Conservation (phyloP, 139 green algal genomes). For the Nannochloris sp. region DNA sequence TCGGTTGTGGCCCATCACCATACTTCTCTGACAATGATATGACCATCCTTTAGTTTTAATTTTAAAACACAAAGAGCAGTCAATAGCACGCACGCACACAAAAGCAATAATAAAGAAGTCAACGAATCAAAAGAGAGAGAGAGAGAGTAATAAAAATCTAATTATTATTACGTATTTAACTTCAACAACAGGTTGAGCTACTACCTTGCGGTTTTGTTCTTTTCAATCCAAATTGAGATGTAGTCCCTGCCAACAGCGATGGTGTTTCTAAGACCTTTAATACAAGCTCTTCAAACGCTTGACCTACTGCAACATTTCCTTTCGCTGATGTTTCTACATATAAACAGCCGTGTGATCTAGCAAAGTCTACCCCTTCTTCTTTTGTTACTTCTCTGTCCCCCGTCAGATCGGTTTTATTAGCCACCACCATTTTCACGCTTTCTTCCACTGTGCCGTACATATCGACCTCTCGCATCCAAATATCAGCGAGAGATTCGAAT, state of each 20-base stretch:
- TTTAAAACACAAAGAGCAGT: too few species aligned
- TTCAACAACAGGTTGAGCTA: conserved; percentile 8
- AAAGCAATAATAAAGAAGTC: too few species aligned
- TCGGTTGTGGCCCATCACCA: too few species aligned
- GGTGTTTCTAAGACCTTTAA: conserved; percentile 47
- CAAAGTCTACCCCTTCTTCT: conserved; percentile 72
- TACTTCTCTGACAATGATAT: too few species aligned
- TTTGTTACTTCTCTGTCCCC: conserved; percentile 57
- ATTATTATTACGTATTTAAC: too few species aligned
- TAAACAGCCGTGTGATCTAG: conserved; percentile 69
- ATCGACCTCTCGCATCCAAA: conserved; percentile 93
- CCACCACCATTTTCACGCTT: conserved; percentile 91
- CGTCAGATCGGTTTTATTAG: conserved; percentile 90
- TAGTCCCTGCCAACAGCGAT: conserved; percentile 19
- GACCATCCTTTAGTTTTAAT: too few species aligned
- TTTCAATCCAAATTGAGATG: conserved; percentile 23
- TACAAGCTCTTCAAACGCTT: conserved; percentile 87
- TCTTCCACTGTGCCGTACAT: conserved; percentile 87
- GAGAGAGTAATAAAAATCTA: too few species aligned
- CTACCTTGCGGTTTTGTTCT: conserved; percentile 2
- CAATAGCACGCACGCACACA: too few species aligned
- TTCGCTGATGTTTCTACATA: conserved; percentile 93
- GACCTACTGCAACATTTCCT: conserved; percentile 63
- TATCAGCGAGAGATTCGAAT: conserved; percentile 75
- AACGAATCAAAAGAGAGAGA: too few species aligned